These are phyloP conservation scores for Spongispora temasekensis DNA, from an alignment of 1,284 basidiomycete genomes.

Conservation along the genomic window DNA sequence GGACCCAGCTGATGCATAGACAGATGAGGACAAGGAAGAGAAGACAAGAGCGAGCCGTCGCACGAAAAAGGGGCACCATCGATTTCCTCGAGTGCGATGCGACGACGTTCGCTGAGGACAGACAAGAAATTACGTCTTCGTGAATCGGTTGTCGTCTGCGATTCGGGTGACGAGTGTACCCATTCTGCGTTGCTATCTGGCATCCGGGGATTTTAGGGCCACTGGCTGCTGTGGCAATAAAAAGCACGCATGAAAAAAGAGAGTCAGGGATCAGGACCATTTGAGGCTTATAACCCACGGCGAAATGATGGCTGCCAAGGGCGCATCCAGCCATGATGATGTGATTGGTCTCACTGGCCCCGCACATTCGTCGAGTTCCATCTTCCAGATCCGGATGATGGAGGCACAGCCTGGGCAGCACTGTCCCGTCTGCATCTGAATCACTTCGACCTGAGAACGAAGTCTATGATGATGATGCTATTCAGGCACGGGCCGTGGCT, in stretches of 20 bases:
- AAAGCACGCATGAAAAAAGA: slow-evolving; percentile 4
- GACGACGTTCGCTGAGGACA: slow-evolving; percentile 25
- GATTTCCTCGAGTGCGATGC: slow-evolving; percentile 14
- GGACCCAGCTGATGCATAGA: slow-evolving; percentile 19
- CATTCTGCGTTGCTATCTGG: slow-evolving; percentile 2
- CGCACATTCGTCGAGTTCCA: slow-evolving; percentile 25
- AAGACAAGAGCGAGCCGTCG: not conserved
- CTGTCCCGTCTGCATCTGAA: slow-evolving; percentile 3
- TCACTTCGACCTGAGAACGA: slow-evolving; percentile 5
- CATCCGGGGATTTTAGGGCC: slow-evolving; percentile 17
- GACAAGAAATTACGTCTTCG: slow-evolving; percentile 6
- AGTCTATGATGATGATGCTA: not conserved
- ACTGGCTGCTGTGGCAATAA: not conserved
- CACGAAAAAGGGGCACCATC: slow-evolving; percentile 27
- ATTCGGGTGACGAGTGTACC: not conserved
- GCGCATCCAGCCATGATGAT: slow-evolving; percentile 4
- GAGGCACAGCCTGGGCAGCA: not conserved
- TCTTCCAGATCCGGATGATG: slow-evolving; percentile 3
- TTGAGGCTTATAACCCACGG: slow-evolving; percentile 17
- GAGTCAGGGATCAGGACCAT: not conserved
- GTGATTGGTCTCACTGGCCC: slow-evolving; percentile 16
- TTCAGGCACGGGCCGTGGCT: slow-evolving; percentile 5
- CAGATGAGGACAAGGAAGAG: not conserved
- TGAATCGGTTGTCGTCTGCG: too few relatives aligned
- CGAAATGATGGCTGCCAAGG: slow-evolving; percentile 7